These are phyloP conservation scores for Quercus ilex DNA, from an alignment of 306 rosid species.

Conservation along the genomic window DNA sequence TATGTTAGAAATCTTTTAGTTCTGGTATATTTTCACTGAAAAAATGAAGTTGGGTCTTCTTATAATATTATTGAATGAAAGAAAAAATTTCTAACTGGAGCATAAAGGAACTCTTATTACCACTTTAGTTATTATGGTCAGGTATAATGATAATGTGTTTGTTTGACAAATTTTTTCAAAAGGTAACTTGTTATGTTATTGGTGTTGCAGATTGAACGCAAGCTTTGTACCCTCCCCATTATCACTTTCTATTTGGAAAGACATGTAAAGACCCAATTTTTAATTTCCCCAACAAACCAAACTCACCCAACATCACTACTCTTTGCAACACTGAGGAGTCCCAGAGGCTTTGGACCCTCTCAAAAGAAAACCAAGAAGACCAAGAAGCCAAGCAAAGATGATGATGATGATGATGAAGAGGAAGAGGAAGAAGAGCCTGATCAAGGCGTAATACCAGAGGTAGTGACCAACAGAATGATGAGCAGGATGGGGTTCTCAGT, in stretches of 20 bases:
- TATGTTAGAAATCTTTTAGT: too few species aligned
- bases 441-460: conserved; percentile 71
- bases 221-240: conserved; percentile 16
- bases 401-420: conserved; percentile 21
- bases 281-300: conserved; percentile 27
- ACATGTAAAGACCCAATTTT: conserved; percentile 22
- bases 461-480: conserved; percentile 91
- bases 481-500: conserved; percentile 73
- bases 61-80: background rate
- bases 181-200: background rate
- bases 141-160: background rate
- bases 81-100: background rate
- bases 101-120: background rate
- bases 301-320: conserved; percentile 25
- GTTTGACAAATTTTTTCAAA: too few species aligned
- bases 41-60: background rate
- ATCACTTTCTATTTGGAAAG: conserved; percentile 16
- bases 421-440: conserved; percentile 42
- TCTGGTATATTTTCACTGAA: background rate
- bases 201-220: conserved; percentile 30
- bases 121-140: background rate
- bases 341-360: conserved; percentile 73
- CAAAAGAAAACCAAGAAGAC: conserved; percentile 47
- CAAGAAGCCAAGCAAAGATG: conserved; percentile 26
- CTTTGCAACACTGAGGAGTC: conserved; percentile 51